Percentiles rank a stretch among this genome's conserved stretches.
Conservation (phyloP, 768 basidiomycete species). For the Trametes gibbosa region DNA sequence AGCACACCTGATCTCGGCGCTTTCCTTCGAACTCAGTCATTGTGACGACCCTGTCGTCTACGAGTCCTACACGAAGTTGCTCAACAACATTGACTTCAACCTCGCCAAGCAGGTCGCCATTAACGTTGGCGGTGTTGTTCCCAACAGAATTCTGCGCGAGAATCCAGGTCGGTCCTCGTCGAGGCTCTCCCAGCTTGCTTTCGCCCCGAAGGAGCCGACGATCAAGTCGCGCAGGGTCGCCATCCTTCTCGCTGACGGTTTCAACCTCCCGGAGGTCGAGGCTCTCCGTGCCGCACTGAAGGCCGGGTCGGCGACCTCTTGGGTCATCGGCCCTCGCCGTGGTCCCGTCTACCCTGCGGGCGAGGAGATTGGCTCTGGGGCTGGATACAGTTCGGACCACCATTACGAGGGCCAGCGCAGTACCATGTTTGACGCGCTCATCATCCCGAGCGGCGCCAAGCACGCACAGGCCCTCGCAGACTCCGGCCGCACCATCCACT, state of each 20-base stretch:
- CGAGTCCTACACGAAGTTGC: conserved; percentile 59
- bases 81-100: conserved; percentile 72
- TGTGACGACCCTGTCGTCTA: conserved; percentile 76
- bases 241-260: conserved; percentile 74
- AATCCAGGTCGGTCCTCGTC: conserved; percentile 59
- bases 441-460: conserved; percentile 68
- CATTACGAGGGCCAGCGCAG: conserved; percentile 77
- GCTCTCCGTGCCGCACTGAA: conserved; percentile 54
- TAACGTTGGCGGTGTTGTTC: conserved; percentile 60
- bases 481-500: conserved; percentile 76
- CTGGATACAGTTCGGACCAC: conserved; percentile 56
- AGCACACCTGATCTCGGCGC: conserved; percentile 63
- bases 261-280: conserved; percentile 57
- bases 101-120: conserved; percentile 68
- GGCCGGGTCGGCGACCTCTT: conserved; percentile 53
- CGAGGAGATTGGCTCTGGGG: conserved; percentile 24
- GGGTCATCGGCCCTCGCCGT: conserved; percentile 66
- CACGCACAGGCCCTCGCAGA: conserved; percentile 55
- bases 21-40: conserved; percentile 83
- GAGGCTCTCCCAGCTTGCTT: conserved; percentile 60
- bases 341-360: conserved; percentile 45
- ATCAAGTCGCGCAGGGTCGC: conserved; percentile 71
- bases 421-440: conserved; percentile 79
- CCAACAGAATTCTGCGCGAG: conserved; percentile 44
- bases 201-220: conserved; percentile 51